Evolutionary conservation across 345 rosid species (phyloP), one percentile per base, ranked within the genome.

Genomic region (Citrus medica): DNA sequence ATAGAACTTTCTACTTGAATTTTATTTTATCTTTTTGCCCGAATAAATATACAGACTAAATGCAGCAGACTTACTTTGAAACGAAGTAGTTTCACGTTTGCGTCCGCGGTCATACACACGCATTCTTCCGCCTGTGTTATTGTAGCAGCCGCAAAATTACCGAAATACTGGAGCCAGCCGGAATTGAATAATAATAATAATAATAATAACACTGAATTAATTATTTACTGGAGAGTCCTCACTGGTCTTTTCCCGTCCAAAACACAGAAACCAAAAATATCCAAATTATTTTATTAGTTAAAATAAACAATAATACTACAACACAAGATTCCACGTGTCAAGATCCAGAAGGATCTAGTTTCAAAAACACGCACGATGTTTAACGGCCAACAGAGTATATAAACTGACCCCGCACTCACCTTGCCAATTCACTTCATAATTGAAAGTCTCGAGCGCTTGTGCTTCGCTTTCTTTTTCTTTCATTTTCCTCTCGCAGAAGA

Each of bases 321-420:
- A 14, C 5, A 19, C 21, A 0, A 38, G 27, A 4, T 22, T 71
- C 75, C 77, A 81, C 83, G 73, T 79, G 88, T 73, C 81, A 40
- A 38, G 62, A 79, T 81, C 69, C 4, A 28, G 77, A 73, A 55
- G 71, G 62, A 37, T 80, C 25, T 63, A 55, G 71, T 19, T 17
- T n/a, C 27, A 4, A 21, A 6, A 51, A 67, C 56, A 24, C 25
- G 79, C 27, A 67, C 73, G 79, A 35, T 1, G 0, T 76, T 67
- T 76, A 76, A 67, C 79, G 56, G 38, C 12, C 1, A 3, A 9
- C 22, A 1, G 2, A 4, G 3, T 80, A 83, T 80, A 83, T 37
- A 46, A 81, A 83, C 3, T 61, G 69, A 74, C 1, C 46, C 48
- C 22, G 9, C 62, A 27, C 9, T 3, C 19, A 1, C 13, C 1